These are phyloP conservation scores for Aspergillus fischeri DNA, from an alignment of 2,329 filamentous ascomycete genomes.

Conservation along the genomic window DNA sequence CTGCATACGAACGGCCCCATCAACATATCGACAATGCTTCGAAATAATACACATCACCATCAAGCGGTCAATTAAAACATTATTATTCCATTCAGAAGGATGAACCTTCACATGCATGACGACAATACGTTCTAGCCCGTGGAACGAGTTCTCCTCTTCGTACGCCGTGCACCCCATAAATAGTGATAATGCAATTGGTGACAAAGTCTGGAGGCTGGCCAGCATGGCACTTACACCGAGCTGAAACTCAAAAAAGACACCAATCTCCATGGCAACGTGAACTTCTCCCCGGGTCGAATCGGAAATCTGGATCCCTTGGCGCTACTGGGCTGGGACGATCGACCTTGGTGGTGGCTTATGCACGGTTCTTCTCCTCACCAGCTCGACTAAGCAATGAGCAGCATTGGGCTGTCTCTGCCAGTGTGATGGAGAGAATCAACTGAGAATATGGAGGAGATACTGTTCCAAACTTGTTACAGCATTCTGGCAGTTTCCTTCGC, in stretches of 20 bases:
- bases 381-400: background rate
- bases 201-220: conserved; percentile 9
- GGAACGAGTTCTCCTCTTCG: background rate
- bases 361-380: conserved; percentile 3
- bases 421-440: background rate
- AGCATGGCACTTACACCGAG: conserved; percentile 2
- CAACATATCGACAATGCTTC: background rate
- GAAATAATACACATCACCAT: background rate
- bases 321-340: conserved; percentile 13
- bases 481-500: background rate
- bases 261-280: conserved; percentile 20
- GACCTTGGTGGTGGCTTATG: conserved; percentile 4
- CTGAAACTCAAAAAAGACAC: conserved; percentile 1
- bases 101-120: background rate
- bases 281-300: conserved; percentile 12
- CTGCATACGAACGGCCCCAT: background rate
- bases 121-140: background rate
- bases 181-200: conserved; percentile 5
- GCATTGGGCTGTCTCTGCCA: background rate
- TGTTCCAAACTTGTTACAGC: background rate
- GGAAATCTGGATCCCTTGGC: conserved; percentile 14
- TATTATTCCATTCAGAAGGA: background rate
- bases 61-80: background rate
- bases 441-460: background rate
- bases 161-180: background rate